These are phyloP conservation scores for Naganishia albida DNA, from an alignment of 1,284 basidiomycete genomes.

Conservation along the genomic window DNA sequence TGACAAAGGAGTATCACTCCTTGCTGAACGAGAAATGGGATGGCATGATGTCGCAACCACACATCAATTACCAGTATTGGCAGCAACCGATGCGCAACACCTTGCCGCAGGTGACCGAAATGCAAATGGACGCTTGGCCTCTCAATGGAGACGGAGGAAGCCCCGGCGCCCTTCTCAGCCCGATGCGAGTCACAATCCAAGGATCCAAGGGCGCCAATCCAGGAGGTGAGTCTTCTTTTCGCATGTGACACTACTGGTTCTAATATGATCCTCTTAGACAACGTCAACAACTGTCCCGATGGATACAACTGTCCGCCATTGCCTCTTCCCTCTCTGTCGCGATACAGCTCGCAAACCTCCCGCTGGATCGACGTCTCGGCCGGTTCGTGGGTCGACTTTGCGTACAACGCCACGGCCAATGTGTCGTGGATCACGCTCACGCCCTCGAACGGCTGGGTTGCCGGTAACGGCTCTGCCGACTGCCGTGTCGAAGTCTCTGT, in stretches of 20 bases:
- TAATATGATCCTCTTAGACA: constrained; percentile 31
- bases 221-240: constrained; percentile 28
- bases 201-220: constrained; percentile 57
- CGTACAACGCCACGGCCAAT: constrained; percentile 60
- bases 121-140: constrained; percentile 34
- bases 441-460: constrained; percentile 59
- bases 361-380: constrained; percentile 67
- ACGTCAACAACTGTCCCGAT: constrained; percentile 54
- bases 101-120: constrained; percentile 38
- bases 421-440: constrained; percentile 62
- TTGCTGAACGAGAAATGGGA: constrained; percentile 56
- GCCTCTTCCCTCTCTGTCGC: constrained; percentile 58
- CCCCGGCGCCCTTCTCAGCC: constrained; percentile 58
- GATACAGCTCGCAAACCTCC: constrained; percentile 58
- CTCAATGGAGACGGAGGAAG: constrained; percentile 28
- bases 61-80: constrained; percentile 62
- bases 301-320: constrained; percentile 61
- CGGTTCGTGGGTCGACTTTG: constrained; percentile 64
- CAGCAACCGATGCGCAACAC: constrained; percentile 67
- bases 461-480: constrained; percentile 57
- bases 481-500: constrained; percentile 62
- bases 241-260: no score
- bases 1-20: constrained; percentile 59
- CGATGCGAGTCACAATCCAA: constrained; percentile 66
- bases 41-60: constrained; percentile 58